Percentiles rank a stretch among this genome's conserved stretches.
Evolutionary conservation across 768 basidiomycete genomes (phyloP).

Genomic region (Xerocomus potaroensis): DNA sequence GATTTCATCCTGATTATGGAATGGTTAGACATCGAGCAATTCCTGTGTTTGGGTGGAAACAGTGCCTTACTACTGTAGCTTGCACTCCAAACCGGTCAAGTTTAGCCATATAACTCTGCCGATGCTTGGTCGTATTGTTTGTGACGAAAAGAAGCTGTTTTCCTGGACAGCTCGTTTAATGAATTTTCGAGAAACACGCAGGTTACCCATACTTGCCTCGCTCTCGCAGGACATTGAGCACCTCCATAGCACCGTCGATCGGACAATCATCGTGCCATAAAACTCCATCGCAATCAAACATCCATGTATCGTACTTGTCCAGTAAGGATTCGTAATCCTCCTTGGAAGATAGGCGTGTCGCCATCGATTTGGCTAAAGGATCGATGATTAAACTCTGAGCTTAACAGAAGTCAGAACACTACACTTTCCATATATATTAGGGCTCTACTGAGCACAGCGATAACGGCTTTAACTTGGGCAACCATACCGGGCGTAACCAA

Average conservation of each 20-base stretch:
- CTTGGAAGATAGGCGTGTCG: conserved; percentile 26
- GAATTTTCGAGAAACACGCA: not conserved
- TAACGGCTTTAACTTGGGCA: too few species aligned
- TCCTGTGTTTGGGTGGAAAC: conserved; percentile 2
- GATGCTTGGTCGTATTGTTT: conserved; percentile 94
- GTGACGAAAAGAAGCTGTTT: conserved; percentile 90
- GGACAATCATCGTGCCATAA: conserved; percentile 83
- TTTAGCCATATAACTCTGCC: conserved; percentile 81
- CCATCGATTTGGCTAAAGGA: conserved; percentile 14
- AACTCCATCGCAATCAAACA: conserved; percentile 96
- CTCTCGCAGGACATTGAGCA: conserved; percentile 65
- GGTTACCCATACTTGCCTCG: conserved; percentile 53
- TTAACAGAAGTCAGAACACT: too few species aligned
- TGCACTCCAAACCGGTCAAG: conserved; percentile 88
- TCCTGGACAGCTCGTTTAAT: conserved; percentile 39
- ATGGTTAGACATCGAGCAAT: too few species aligned
- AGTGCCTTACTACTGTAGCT: conserved; percentile 68
- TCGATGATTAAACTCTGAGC: not conserved
- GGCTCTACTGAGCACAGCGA: not conserved
- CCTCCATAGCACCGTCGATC: conserved; percentile 74
- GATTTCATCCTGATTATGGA: conserved; percentile 76
- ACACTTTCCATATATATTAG: conserved; percentile 23
- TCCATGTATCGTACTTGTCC: conserved; percentile 84
- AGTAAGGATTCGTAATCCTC: conserved; percentile 48
- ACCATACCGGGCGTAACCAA: too few species aligned